Base-by-base conservation (phyloP, 192 early-diverging fungal genomes). In the Radiomyces spectabilis region DNA sequence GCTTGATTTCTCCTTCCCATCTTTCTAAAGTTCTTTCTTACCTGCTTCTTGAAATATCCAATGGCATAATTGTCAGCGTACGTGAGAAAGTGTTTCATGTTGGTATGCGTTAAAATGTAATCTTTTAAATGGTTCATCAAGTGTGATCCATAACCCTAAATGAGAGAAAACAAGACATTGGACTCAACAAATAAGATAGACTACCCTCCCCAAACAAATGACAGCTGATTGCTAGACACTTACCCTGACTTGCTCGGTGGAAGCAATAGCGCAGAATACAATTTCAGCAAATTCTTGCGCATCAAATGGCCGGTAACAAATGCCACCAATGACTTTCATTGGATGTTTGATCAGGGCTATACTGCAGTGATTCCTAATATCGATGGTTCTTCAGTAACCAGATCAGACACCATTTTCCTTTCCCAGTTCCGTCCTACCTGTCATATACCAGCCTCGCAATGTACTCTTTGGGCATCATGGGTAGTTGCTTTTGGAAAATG, bases 31-130 rank as follows among this genome's bases (percentile, higher is more conserved):
- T n/a, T n/a, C n/a, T n/a, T 34, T 53, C 49, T 22, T 55, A 82
- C 82, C 76, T 95, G 94, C 62, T 98, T 99, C 64, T 92, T 89
- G 61, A 99, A 99, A 62, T 97, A 99, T 13, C 97, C 97, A 32
- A 89, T 95, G 7, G 97, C 97, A 69, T 93, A 93, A 73, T 99
- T 97, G 69, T 99, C 97, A 3, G 97, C 97, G 65, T 98, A 99
- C 5, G 95, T 98, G 61, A 99, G 66, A 51, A 98, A 96, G 57
- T 98, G 84, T 50, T 82, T 65, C 40, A 92, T 82, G 41, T 80
- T 75, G 21, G 86, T 83, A 40, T 79, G 74, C 8, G 71, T 74
- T 18, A 78, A 73, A 13, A 97, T 89, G 66, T 96, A 86, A 57
- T 98, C 94, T 64, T 99, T 99, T 46, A 96, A 76, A 53, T 95